Evolutionary conservation across 257 asterid genomes (phyloP), one percentile per base, ranked within the genome.

Genomic region (Salvia miltiorrhiza): DNA sequence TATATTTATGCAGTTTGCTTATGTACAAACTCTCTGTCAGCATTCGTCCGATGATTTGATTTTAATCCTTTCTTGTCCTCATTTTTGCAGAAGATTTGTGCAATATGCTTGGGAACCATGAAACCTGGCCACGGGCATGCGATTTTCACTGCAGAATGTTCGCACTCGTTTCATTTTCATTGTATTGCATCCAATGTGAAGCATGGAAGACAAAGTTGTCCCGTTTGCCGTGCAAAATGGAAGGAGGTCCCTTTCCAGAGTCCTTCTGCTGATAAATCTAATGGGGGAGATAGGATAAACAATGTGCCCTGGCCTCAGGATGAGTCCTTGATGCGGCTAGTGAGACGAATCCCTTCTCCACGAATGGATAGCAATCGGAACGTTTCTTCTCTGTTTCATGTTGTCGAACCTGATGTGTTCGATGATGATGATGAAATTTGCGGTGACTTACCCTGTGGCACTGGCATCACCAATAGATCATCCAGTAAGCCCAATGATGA

Each of bases 131-230:
- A 80, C 4, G 97, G 98, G 49, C 96, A 84, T 44, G 98, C 97
- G 13, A 94, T 94, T 65, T 91, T 89, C 82, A 91, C 97, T 10
- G 99, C 97, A 55, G 97, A 94, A 79, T 94, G 99, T 84, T 86
- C 97, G 0, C 97, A 94, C 75, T 69, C 98, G 0, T 94, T 91
- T 64, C 99, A 94, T 75, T 94, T 89, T 84, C 91, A 84, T 45
- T 91, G 99, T 58, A 89, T 94, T 20, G 72, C 97, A 19, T 85
- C 96, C 9, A 91, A 89, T 47, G 96, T 92, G 63, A 86, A 86
- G 81, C 93, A 89, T 53, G 97, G 99, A 8, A 91, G 83, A 64
- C 93, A 81, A 72, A 78, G 71, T 20, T 94, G 99, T 59, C 99
- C 97, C 0, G 76, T 91, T 62, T 94, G 99, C 81, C 76, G 97